Percentiles rank a stretch among this genome's conserved stretches.
Conservation (phyloP, 2,329 filamentous ascomycete genomes). For the Scopulariopsis brevicaulis region DNA sequence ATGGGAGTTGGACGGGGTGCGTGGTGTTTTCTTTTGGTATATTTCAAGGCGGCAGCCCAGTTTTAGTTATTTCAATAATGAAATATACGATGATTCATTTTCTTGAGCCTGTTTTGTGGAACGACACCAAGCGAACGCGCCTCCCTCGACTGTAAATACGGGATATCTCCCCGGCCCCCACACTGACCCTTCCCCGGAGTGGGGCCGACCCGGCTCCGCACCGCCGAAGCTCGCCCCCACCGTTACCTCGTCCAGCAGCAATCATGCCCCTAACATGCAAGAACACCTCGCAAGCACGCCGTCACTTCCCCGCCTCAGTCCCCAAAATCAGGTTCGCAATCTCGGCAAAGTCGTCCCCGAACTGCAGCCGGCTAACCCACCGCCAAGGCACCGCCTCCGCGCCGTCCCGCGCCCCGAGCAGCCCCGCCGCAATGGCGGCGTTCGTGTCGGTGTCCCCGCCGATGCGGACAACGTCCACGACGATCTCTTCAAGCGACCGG, state of each 20-base stretch:
- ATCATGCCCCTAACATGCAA: neutral
- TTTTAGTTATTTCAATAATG: too few relatives aligned
- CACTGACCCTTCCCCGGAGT: too few relatives aligned
- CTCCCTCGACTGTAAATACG: too few relatives aligned
- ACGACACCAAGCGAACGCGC: too few relatives aligned
- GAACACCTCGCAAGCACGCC: neutral
- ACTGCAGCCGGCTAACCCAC: conserved; percentile 28
- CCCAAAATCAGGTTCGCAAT: conserved; percentile 6
- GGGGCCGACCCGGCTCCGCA: too few relatives aligned
- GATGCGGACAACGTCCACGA: conserved; percentile 31
- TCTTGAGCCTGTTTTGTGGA: too few relatives aligned
- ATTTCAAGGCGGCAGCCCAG: too few relatives aligned
- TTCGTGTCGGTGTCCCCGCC: conserved; percentile 35
- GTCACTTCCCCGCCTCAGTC: neutral
- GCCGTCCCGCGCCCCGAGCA: conserved; percentile 32
- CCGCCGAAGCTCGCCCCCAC: too few relatives aligned
- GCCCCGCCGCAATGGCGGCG: conserved; percentile 30
- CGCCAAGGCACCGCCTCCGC: conserved; percentile 23
- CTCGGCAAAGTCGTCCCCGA: conserved; percentile 21
- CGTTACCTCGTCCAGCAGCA: too few relatives aligned
- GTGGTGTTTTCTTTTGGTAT: too few relatives aligned
- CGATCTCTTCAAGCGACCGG: conserved; percentile 25
- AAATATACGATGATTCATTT: too few relatives aligned
- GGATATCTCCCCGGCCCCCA: too few relatives aligned
- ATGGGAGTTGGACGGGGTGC: neutral